phyloP scores from a whole-genome alignment of 1,139 yeast species.

The Suhomyces bribrorum region DNA sequence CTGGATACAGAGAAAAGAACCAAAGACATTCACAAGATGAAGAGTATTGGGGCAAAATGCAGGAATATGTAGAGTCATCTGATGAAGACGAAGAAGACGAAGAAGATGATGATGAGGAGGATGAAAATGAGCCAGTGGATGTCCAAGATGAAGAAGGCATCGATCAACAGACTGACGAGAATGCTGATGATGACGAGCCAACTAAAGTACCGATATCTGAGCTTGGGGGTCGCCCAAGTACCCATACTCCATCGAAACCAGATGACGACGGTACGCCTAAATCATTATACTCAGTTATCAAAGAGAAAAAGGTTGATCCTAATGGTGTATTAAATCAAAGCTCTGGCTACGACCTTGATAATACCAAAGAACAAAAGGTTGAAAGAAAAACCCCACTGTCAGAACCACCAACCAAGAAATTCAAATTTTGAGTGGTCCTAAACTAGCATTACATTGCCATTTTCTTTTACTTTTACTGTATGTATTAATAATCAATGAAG shows the following conservation, averaged over 20 bases:
- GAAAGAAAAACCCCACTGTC: conserved; percentile 2
- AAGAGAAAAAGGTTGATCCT: conserved; percentile 21
- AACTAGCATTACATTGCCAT: background rate
- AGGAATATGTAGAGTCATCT: conserved; percentile 36
- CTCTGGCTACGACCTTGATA: conserved; percentile 23
- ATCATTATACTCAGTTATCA: conserved; percentile 32
- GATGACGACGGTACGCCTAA: conserved; percentile 14
- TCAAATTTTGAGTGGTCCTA: background rate
- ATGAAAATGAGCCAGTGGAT: conserved; percentile 1
- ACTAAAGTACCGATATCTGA: conserved; percentile 15
- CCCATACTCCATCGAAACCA: background rate
- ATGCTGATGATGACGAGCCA: conserved; percentile 12
- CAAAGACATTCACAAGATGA: conserved; percentile 29
- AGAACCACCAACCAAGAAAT: background rate
- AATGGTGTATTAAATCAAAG: conserved; percentile 22
- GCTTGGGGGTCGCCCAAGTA: conserved; percentile 6
- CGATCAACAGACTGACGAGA: background rate
- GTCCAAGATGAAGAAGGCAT: conserved; percentile 1
- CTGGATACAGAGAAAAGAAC: conserved; percentile 31
- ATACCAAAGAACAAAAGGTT: conserved; percentile 6
- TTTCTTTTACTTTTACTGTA: conserved; percentile 4
- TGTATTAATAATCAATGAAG: conserved; percentile 12
- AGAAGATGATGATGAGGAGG: conserved; percentile 5
- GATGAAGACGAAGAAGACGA: conserved; percentile 23
- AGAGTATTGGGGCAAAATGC: conserved; percentile 47